These are phyloP conservation scores for Phytophthora macrochlamydospora DNA, from an alignment of 352 stramenopile genomes.

Conservation along the genomic window DNA sequence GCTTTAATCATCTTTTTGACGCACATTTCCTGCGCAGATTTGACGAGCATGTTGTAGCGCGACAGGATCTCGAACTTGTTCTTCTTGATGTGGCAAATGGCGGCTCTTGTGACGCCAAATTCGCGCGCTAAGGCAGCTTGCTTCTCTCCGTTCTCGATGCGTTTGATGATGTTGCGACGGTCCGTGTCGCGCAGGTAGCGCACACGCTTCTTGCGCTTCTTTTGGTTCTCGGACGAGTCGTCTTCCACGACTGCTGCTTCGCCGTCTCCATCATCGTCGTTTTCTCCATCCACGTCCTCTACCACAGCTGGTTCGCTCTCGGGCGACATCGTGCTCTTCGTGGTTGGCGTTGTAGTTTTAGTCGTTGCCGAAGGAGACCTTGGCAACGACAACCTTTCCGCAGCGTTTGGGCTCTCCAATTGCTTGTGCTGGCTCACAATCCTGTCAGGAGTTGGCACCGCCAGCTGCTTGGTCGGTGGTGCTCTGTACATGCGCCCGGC, in stretches of 20 bases:
- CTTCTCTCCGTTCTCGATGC: constrained; percentile 71
- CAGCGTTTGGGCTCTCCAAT: not conserved
- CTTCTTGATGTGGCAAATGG: constrained; percentile 85
- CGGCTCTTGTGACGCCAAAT: constrained; percentile 70
- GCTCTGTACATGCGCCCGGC: not conserved
- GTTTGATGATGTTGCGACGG: constrained; percentile 67
- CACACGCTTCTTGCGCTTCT: constrained; percentile 46
- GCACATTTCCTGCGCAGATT: constrained; percentile 62
- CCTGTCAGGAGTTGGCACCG: not conserved
- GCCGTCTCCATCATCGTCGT: constrained; percentile 7
- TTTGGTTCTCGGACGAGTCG: not conserved
- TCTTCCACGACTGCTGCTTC: constrained; percentile 3
- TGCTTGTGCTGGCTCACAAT: not conserved
- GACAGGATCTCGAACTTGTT: constrained; percentile 76
- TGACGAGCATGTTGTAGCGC: constrained; percentile 60
- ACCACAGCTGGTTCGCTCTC: too few relatives aligned
- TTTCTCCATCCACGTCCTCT: not conserved
- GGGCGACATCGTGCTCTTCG: too few relatives aligned
- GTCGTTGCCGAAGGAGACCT: not conserved
- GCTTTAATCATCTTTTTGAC: constrained; percentile 3
- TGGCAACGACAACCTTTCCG: too few relatives aligned
- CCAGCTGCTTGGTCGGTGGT: not conserved
- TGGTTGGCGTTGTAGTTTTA: not conserved
- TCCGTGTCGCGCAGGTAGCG: constrained; percentile 65
- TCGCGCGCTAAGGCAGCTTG: constrained; percentile 63